Conservation (phyloP, 805 yeast genomes). For the Sugiyamaella boreocaroliniensis region DNA sequence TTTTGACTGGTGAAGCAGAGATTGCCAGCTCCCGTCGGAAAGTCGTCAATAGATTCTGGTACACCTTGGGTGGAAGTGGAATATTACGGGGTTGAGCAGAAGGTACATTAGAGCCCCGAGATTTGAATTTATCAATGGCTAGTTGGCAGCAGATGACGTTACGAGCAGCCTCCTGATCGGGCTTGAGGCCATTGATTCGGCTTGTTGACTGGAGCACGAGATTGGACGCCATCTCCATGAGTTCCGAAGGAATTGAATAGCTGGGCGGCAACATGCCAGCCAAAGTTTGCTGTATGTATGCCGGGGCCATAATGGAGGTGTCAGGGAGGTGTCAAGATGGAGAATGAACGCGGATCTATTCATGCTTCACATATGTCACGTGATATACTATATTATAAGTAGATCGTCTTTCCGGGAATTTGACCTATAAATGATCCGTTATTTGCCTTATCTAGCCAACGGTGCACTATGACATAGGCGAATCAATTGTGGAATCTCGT, state of each 20-base stretch:
- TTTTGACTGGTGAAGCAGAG: neutral
- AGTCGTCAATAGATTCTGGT: constrained; percentile 14
- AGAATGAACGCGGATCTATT: too few species aligned
- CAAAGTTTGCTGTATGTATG: neutral
- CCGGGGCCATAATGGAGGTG: neutral
- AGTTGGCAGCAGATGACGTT: constrained; percentile 19
- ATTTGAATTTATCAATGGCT: constrained; percentile 19
- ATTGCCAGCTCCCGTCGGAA: constrained; percentile 16
- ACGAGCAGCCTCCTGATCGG: constrained; percentile 23
- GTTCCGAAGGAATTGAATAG: constrained; percentile 7
- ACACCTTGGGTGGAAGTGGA: constrained; percentile 22
- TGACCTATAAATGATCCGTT: too few species aligned
- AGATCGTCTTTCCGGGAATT: too few species aligned
- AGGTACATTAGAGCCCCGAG: constrained; percentile 11
- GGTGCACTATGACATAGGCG: too few species aligned
- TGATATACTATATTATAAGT: too few species aligned
- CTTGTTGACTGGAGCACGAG: constrained; percentile 13
- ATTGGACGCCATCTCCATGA: constrained; percentile 5
- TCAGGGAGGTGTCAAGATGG: too few species aligned
- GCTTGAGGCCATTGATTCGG: constrained; percentile 13
- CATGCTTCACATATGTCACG: too few species aligned
- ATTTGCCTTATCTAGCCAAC: too few species aligned
- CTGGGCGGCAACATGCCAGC: constrained; percentile 7
- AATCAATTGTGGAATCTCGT: too few species aligned
- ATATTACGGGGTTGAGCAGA: constrained; percentile 6